phyloP scores from a whole-genome alignment of 1,284 basidiomycete species.

The Meira nashicola region DNA sequence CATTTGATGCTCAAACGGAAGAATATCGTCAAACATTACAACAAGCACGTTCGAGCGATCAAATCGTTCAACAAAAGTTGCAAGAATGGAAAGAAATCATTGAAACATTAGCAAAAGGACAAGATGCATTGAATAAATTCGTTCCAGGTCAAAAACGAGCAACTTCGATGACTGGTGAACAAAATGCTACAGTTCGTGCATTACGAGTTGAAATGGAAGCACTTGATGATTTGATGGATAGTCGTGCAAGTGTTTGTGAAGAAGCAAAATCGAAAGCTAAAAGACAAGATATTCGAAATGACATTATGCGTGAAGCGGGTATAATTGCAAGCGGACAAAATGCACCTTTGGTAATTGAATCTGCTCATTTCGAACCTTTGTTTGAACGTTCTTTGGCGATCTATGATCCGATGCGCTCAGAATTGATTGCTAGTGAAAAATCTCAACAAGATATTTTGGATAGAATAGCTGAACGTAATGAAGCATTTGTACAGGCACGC shows the following conservation, averaged over 20 bases:
- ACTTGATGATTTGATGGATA: slow-evolving; percentile 66
- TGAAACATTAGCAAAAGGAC: slow-evolving; percentile 18
- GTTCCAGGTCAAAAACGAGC: background rate
- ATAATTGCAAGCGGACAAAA: slow-evolving; percentile 49
- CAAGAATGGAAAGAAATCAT: slow-evolving; percentile 28
- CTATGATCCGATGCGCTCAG: slow-evolving; percentile 69
- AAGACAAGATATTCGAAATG: slow-evolving; percentile 70
- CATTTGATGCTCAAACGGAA: slow-evolving; percentile 14
- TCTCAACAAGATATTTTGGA: slow-evolving; percentile 67
- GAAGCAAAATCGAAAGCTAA: slow-evolving; percentile 65
- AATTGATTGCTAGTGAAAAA: slow-evolving; percentile 62
- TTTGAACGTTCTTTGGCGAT: slow-evolving; percentile 74
- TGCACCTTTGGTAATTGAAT: slow-evolving; percentile 62
- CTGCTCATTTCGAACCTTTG: slow-evolving; percentile 64
- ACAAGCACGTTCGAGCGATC: slow-evolving; percentile 37
- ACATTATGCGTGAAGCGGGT: slow-evolving; percentile 65
- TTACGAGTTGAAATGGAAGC: slow-evolving; percentile 74
- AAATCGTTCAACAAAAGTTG: slow-evolving; percentile 57
- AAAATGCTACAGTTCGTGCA: slow-evolving; percentile 57
- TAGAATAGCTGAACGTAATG: slow-evolving; percentile 67
- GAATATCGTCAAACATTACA: slow-evolving; percentile 33
- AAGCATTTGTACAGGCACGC: slow-evolving; percentile 71
- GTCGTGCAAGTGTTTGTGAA: slow-evolving; percentile 60
- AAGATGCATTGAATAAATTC: slow-evolving; percentile 2
- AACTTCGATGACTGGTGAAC: slow-evolving; percentile 8